Conservation (phyloP, 805 yeast genomes). For the Hanseniaspora clermontiae region DNA sequence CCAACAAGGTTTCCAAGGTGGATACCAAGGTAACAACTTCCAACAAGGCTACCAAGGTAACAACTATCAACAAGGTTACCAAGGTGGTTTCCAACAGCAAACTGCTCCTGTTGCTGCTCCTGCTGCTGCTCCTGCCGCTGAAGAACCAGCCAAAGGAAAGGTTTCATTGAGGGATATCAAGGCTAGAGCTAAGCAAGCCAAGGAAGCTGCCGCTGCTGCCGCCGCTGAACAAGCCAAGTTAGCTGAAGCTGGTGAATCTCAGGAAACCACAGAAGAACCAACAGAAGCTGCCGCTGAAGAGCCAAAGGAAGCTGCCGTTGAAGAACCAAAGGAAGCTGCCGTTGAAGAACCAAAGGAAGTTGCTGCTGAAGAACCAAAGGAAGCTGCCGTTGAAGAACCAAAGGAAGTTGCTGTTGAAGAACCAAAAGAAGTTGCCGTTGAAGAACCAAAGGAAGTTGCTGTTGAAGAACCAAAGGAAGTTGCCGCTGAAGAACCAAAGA, state of each 20-base stretch:
- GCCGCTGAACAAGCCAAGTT: slow-evolving; percentile 32
- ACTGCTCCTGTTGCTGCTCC: background rate
- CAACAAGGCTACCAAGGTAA: slow-evolving; percentile 17
- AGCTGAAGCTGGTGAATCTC: slow-evolving; percentile 20
- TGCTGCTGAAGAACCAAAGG: slow-evolving; percentile 17
- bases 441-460: background rate
- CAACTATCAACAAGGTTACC: slow-evolving; percentile 31
- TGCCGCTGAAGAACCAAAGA: background rate
- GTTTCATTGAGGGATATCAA: slow-evolving; percentile 25
- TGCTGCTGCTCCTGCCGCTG: slow-evolving; percentile 15
- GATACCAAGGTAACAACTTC: slow-evolving; percentile 14
- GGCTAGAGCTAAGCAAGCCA: slow-evolving; percentile 50
- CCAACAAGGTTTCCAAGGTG: slow-evolving; percentile 14
- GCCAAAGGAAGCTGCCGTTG: slow-evolving; percentile 17
- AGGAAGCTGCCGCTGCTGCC: slow-evolving; percentile 51
- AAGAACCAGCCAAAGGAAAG: slow-evolving; percentile 23
- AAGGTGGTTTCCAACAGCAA: background rate
- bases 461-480: no score
- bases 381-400: slow-evolving; percentile 13
- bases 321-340: slow-evolving; percentile 22
- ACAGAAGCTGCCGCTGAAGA: slow-evolving; percentile 20
- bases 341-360: slow-evolving; percentile 17
- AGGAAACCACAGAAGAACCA: slow-evolving; percentile 10
- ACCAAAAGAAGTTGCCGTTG: slow-evolving; percentile 16
- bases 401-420: slow-evolving; percentile 18